Evolutionary conservation across 768 basidiomycete species (phyloP).

Genomic region (Suillus paluster): DNA sequence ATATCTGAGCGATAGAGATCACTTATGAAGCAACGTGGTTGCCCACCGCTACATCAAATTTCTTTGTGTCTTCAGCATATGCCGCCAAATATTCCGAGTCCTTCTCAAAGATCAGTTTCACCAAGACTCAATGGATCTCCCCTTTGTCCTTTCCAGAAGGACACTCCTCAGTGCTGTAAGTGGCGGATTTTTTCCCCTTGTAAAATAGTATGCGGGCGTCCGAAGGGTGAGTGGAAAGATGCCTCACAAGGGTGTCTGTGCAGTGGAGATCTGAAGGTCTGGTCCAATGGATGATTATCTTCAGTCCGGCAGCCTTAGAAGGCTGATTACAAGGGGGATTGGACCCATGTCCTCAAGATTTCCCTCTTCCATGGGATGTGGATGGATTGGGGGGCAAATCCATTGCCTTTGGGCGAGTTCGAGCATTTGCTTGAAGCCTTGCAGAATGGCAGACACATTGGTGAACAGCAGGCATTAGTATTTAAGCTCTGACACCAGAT

Average conservation of each 20-base stretch:
- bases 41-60: neutral
- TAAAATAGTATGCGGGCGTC: neutral
- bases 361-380: neutral
- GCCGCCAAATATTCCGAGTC: neutral
- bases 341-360: neutral
- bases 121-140: neutral
- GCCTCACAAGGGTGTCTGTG: neutral
- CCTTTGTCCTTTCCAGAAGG: constrained; percentile 3
- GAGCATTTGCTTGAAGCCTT: neutral
- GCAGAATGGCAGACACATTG: neutral
- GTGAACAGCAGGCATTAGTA: neutral
- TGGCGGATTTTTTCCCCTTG: neutral
- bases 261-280: neutral
- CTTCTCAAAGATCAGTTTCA: neutral
- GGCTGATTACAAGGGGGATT: neutral
- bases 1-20: neutral
- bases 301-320: neutral
- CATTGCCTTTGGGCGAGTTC: neutral
- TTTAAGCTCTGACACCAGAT: neutral
- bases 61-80: neutral
- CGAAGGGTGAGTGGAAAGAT: neutral
- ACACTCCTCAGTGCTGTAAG: neutral
- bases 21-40: neutral
- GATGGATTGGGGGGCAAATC: neutral
- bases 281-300: neutral